Evolutionary conservation across 2,329 filamentous ascomycete genomes (phyloP).

Genomic region (Apiospora saccharicola): DNA sequence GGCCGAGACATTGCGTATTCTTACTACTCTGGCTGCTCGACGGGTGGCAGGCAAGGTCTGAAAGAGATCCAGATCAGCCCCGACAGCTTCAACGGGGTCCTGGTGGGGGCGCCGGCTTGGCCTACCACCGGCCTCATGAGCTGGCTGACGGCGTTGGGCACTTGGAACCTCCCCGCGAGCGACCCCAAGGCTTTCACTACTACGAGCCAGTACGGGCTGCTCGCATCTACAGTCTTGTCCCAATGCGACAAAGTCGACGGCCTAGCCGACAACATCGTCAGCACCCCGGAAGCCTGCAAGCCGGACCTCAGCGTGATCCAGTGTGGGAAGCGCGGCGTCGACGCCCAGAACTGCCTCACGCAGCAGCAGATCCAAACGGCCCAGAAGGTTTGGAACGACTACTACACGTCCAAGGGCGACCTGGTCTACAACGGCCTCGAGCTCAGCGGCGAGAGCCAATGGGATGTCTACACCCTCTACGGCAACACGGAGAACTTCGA

Average conservation of each 20-base stretch:
- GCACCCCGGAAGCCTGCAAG: conserved; percentile 52
- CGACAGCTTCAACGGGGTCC: conserved; percentile 63
- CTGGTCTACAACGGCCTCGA: conserved; percentile 53
- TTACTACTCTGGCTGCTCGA: conserved; percentile 65
- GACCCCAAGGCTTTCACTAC: conserved; percentile 52
- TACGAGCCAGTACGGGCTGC: conserved; percentile 51
- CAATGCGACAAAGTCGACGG: conserved; percentile 62
- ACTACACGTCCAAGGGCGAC: conserved; percentile 39
- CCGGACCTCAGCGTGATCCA: conserved; percentile 50
- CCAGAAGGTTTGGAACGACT: conserved; percentile 42
- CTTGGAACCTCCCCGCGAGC: conserved; percentile 55
- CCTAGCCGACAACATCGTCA: conserved; percentile 57
- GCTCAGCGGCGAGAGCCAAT: conserved; percentile 53
- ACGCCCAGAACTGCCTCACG: conserved; percentile 50
- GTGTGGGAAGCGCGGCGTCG: conserved; percentile 41
- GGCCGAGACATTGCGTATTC: conserved; percentile 48
- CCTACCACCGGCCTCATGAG: conserved; percentile 56
- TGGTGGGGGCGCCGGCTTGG: conserved; percentile 60
- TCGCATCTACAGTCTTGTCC: conserved; percentile 49
- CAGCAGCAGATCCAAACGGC: conserved; percentile 48
- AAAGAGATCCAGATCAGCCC: conserved; percentile 61
- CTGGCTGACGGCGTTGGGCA: conserved; percentile 52
- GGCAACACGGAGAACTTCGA: conserved; percentile 41
- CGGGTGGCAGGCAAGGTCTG: conserved; percentile 65
- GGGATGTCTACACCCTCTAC: conserved; percentile 42